Evolutionary conservation across 345 rosid genomes (phyloP), one percentile per base, ranked within the genome.

Genomic region (Eutrema heterophyllum): DNA sequence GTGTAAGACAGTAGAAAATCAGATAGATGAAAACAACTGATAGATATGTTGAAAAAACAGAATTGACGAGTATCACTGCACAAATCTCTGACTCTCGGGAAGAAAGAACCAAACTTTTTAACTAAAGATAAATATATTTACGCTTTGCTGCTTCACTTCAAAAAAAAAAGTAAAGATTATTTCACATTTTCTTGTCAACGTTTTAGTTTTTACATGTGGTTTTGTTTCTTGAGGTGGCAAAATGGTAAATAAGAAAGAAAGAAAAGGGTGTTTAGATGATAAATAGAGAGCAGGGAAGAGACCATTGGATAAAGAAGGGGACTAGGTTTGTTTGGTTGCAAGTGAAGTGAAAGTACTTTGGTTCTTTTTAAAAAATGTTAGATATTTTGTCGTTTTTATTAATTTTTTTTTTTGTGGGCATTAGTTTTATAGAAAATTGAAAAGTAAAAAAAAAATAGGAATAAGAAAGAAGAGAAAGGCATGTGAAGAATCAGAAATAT

Each of bases 221-320:
- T 11, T 40, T 5, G 9, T 30, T 39, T 21, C 5, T 10, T 14
- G 52, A 18, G 33, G 61, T 75, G 71, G 70, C 56, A 32, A 50
- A 52, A 50, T 66, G 44, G 72, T 56, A 41, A 49, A 77, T 71
- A 58, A 65, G 52, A 15, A 4, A 46, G 13, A 63, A 41, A 66
- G 14, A 18, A 71, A 39, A 71, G 80, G 72, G 76, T 70, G 32
- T 39, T 64, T 54, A 64, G 72, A 41, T 30, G 56, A 33, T 68
- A 30, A 45, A 24, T 71, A 77, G 72, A 77, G 76, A 70, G 67
- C 76, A 77, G 26, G 12, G 40, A 24, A 77, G 50, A 64, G 49
- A 64, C 80, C 80, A 77, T 77, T 77, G 80, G 76, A 71, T 71
- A 77, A 70, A 76, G 80, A 77, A 77, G 80, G 76, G 80, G 56